These are phyloP conservation scores for Malus hybrid DNA, from an alignment of 331 rosid species.

Conservation along the genomic window DNA sequence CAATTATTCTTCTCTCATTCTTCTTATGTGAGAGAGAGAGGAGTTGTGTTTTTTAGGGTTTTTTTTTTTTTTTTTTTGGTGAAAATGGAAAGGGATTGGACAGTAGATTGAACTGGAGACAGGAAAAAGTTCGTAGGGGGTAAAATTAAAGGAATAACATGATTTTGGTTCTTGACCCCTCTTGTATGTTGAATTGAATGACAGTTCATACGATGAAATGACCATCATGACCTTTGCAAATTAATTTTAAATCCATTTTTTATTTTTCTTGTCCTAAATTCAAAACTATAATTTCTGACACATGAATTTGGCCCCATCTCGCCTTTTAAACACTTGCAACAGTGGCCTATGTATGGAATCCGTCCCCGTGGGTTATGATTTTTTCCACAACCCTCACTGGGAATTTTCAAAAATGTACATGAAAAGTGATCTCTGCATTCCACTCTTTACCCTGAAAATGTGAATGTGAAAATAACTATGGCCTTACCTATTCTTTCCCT, in stretches of 20 bases:
- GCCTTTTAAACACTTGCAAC: neutral
- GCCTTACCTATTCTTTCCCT: no score
- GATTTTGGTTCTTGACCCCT: conserved; percentile 46
- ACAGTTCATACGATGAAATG: conserved; percentile 40
- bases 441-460: no score
- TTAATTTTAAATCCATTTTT: neutral
- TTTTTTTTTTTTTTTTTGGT: conserved; percentile 4
- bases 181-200: conserved; percentile 37
- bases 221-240: conserved; percentile 39
- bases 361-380: neutral
- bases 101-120: conserved; percentile 50
- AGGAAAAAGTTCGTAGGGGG: conserved; percentile 23
- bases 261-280: conserved; percentile 14
- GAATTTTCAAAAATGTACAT: neutral
- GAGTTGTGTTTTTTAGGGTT: conserved; percentile 17
- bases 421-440: no score
- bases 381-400: neutral
- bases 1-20: conserved; percentile 20
- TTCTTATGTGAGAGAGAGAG: neutral
- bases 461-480: no score
- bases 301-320: conserved; percentile 29
- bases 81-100: conserved; percentile 28
- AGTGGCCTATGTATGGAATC: neutral
- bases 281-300: conserved; percentile 42
- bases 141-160: conserved; percentile 39